Base-by-base conservation (phyloP, 495 filamentous ascomycete species). In the Thermothielavioides terrestris region DNA sequence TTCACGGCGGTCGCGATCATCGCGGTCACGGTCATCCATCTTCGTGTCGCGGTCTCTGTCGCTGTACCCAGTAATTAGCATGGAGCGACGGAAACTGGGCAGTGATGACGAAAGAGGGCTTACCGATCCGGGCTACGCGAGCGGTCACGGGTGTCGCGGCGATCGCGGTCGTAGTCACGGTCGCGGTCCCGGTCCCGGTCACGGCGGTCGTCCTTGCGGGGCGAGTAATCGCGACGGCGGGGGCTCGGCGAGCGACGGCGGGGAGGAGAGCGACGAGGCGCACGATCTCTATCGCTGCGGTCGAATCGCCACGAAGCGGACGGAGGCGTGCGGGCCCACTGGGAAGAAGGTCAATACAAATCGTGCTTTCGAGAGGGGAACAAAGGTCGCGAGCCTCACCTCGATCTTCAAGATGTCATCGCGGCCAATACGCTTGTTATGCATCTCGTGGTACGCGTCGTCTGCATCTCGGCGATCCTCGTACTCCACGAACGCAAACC, bases 371-470 rank as follows among this genome's bases (percentile, higher is more conserved):
- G n/a, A n/a, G n/a, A 20, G 8, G 2, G 15, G 36, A 37, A 18
- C 46, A 28, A 9, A 47, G 36, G 27, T 17, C 22, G 38, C n/a
- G 28, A 18, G 40, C 48, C 77, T 60, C 73, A 95, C 92, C 78
- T 99, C 92, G 57, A 99, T 97, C 72, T 99, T 99, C 74, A 99
- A 66, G 39, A 95, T 67, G 57, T 99, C 92, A 67, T 99, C 92
- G 46, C 90, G 85, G 36, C 89, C 90, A 59, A 99, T 89, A 46
- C 92, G 88, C 80, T 94, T 95, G 74, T 96, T 96, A 68, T 99
- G 92, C 94, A 99, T 97, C 69, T 99, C 92, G 69, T 97, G 89
- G 65, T 99, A 99, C 27, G 92, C 92, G 77, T 99, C 92, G 72
- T 99, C 92, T 38, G 92, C 89, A 77, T 99, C 92, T 59, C 92